phyloP scores from a whole-genome alignment of 2,329 filamentous ascomycete species.

The Pseudocercospora fijiensis region DNA sequence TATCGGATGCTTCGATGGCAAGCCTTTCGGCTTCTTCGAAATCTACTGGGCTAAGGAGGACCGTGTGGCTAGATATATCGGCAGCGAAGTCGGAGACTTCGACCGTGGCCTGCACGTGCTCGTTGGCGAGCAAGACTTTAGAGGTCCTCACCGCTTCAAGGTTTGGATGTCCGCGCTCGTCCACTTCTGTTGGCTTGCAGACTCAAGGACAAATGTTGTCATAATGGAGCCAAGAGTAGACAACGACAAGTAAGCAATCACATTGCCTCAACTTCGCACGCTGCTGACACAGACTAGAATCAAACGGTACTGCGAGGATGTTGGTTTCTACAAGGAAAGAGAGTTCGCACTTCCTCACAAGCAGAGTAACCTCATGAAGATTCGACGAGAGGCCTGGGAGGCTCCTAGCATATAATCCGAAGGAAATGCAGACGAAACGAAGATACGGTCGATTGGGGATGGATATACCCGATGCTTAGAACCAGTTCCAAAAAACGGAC shows the following conservation, averaged over 20 bases:
- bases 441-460: not conserved
- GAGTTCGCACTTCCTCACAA: conserved; percentile 90
- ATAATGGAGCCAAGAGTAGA: conserved; percentile 89
- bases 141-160: conserved; percentile 72
- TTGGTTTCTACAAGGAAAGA: conserved; percentile 81
- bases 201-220: conserved; percentile 77
- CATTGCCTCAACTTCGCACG: not conserved
- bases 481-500: not conserved
- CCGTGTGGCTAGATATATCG: conserved; percentile 67
- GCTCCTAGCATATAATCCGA: conserved; percentile 51
- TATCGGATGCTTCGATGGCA: conserved; percentile 90
- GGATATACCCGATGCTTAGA: conserved; percentile 4
- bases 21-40: conserved; percentile 96
- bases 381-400: conserved; percentile 77
- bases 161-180: conserved; percentile 81
- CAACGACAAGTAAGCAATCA: conserved; percentile 68
- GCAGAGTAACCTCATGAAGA: conserved; percentile 80
- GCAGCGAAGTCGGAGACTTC: conserved; percentile 70
- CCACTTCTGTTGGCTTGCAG: conserved; percentile 79
- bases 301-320: conserved; percentile 66
- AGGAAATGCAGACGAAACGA: conserved; percentile 3
- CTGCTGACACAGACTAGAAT: conserved; percentile 52
- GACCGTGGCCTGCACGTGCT: conserved; percentile 87
- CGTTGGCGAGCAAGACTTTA: conserved; percentile 87
- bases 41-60: conserved; percentile 99